Evolutionary conservation across 2,329 filamentous ascomycete species (phyloP), one percentile per base, ranked within the genome.

Genomic region (Geosmithia putterillii): DNA sequence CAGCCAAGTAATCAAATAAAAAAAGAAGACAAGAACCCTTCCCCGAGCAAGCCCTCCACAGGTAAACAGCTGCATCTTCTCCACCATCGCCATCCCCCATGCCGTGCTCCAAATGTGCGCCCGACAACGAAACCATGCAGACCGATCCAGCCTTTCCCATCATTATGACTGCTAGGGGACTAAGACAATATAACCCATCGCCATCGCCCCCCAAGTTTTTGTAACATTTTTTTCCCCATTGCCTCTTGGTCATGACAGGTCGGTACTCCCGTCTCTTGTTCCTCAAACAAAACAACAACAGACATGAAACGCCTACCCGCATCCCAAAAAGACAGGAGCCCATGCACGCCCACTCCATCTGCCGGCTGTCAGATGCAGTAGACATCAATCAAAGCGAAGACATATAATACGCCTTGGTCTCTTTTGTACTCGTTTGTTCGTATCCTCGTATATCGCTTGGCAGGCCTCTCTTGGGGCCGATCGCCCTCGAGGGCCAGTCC

Each of bases 41-140:
- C 28, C 28, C 28, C 28, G 28, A 32, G 28, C 28, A 32, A 32
- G 28, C 28, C 28, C 10, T 6, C 28, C 28, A 32, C 28, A 32
- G 28, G 28, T 32, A 32, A 32, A 32, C 10, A 32, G 28, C 28
- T 32, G 28, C 28, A 32, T 32, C 28, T 12, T 32, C 15, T 9
- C 28, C 5, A 32, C 40, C 40, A 20, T 41, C 12, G 12, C 21
- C 21, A 37, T 35, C 28, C 22, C 41, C 23, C 28, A 36, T 25
- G 9, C 32, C n/a, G 25, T 22, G 40, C 40, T 22, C 25, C 40
- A 41, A 22, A 28, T 41, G 37, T 38, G 18, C n/a, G n/a, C n/a
- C n/a, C n/a, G n/a, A n/a, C n/a, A n/a, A n/a, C n/a, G n/a, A 28
- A 41, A 41, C 40, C 40, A 41, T 41, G 40, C 40, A 41, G 40